Evolutionary conservation across 2,329 filamentous ascomycete species (phyloP), one percentile per base, ranked within the genome.

Genomic region (Pezicula neosporulosa): DNA sequence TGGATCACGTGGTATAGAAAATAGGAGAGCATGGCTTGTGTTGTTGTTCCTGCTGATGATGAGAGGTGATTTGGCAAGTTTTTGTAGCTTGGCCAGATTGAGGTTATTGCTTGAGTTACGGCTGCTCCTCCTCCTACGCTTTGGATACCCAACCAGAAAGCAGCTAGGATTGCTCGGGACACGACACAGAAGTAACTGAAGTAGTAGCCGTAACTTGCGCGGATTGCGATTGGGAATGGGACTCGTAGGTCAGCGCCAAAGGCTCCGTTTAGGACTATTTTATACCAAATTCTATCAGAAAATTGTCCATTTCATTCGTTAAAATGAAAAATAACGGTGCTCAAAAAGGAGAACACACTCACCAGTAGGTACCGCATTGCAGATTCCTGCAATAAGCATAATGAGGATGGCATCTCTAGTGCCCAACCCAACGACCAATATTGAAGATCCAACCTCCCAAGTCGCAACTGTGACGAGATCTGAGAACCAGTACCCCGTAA

Each of bases 301-400:
- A 3, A 21, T 21, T 21, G 3, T 3, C 5, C 21, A n/a, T 5
- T 21, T 21, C 21, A 5, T 5, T 21, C 21, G 5, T 21, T 21
- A 21, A 3, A 21, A 21, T 3, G 3, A 5, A 5, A 21, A 21
- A 21, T 5, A 21, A 3, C 3, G 21, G 21, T 21, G 21, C 21
- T 21, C 21, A 21, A 21, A 5, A 21, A 5, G 5, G 21, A 3
- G 21, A 3, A 5, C 3, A 21, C 3, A 21, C 21, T 21, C 21
- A 21, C 21, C 70, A 53, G 72, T 69, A 6, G 72, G 67, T 1
- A 82, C 72, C 13, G 80, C 77, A 28, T 81, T 80, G 56, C 80
- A 83, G n/a, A 78, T 70, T 15, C 77, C 75, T 43, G 83, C 83
- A 15, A 85, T 77, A 48, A 80, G 72, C 45, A 78, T 81, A 51